A percentile compares a stretch with the other conserved stretches of the same genome.
These are phyloP conservation scores for Fusarium citri DNA, from an alignment of 2,329 filamentous ascomycete genomes.

Conservation along the genomic window DNA sequence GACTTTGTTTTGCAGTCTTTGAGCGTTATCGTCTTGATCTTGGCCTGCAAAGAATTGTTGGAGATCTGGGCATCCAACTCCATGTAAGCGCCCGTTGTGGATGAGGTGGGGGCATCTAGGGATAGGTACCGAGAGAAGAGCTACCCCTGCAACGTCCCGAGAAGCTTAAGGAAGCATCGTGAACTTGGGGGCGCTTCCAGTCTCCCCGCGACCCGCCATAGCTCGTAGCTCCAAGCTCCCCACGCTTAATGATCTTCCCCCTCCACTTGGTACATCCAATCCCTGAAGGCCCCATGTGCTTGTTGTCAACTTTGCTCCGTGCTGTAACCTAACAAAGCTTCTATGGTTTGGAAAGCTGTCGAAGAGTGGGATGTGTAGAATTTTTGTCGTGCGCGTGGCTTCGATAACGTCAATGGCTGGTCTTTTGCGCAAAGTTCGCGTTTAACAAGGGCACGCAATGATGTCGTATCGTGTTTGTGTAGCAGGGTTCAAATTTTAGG, in stretches of 20 bases:
- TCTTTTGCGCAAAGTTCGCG: conserved; percentile 1
- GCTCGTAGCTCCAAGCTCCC: conserved; percentile 34
- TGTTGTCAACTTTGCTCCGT: conserved; percentile 12
- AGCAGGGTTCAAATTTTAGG: neutral
- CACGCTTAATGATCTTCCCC: conserved; percentile 40
- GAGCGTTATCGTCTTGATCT: neutral
- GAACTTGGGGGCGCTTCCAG: conserved; percentile 1
- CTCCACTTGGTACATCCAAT: conserved; percentile 32
- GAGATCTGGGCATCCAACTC: conserved; percentile 2
- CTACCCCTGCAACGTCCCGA: conserved; percentile 43
- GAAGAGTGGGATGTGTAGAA: neutral
- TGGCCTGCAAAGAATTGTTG: conserved; percentile 8
- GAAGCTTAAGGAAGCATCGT: conserved; percentile 14
- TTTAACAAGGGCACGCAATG: conserved; percentile 19
- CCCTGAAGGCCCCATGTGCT: conserved; percentile 20
- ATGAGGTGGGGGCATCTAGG: conserved; percentile 18
- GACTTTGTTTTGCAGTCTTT: neutral
- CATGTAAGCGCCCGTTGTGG: conserved; percentile 30
- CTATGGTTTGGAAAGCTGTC: conserved; percentile 1
- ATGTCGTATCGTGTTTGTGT: conserved; percentile 7
- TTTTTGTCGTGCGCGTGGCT: neutral
- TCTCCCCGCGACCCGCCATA: conserved; percentile 42
- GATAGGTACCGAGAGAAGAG: conserved; percentile 40
- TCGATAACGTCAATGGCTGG: conserved; percentile 7
- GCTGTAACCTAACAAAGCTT: neutral